These are phyloP conservation scores for Ogataea hybrid DNA, from an alignment of 1,139 yeast genomes.

Conservation along the genomic window DNA sequence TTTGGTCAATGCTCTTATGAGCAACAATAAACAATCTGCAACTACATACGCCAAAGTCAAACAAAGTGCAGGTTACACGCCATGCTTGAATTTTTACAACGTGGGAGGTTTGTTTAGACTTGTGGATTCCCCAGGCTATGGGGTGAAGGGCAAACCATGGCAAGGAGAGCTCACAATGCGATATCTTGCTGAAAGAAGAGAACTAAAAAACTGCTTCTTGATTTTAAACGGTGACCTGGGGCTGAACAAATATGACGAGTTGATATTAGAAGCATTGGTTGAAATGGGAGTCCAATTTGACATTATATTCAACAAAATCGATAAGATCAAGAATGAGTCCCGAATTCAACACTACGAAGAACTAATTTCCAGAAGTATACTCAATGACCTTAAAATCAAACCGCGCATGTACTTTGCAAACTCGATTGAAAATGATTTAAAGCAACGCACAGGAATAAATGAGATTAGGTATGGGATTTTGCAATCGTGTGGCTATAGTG, in stretches of 20 bases:
- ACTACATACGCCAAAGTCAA: constrained; percentile 30
- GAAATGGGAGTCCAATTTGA: constrained; percentile 66
- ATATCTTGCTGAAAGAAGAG: constrained; percentile 53
- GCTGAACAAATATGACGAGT: constrained; percentile 52
- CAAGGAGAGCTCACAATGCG: constrained; percentile 71
- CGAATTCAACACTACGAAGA: constrained; percentile 25
- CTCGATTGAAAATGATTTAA: constrained; percentile 31
- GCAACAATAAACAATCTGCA: constrained; percentile 35
- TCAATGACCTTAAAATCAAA: constrained; percentile 29
- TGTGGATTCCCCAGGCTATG: constrained; percentile 89
- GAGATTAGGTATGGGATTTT: constrained; percentile 38
- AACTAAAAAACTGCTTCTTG: constrained; percentile 57
- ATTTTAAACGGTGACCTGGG: constrained; percentile 61
- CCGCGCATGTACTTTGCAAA: constrained; percentile 42
- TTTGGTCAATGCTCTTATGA: constrained; percentile 53
- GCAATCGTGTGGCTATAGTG: constrained; percentile 36
- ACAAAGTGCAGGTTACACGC: constrained; percentile 66
- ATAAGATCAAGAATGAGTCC: constrained; percentile 37
- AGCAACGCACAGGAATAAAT: constrained; percentile 38
- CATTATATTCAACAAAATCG: constrained; percentile 73
- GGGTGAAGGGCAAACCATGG: constrained; percentile 53
- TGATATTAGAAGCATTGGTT: constrained; percentile 49
- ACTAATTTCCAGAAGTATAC: constrained; percentile 27
- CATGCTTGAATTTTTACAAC: constrained; percentile 71
- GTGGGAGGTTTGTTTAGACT: constrained; percentile 61